Evolutionary conservation across 2,329 filamentous ascomycete species (phyloP).

Genomic region (Aspergillaceae sp.): DNA sequence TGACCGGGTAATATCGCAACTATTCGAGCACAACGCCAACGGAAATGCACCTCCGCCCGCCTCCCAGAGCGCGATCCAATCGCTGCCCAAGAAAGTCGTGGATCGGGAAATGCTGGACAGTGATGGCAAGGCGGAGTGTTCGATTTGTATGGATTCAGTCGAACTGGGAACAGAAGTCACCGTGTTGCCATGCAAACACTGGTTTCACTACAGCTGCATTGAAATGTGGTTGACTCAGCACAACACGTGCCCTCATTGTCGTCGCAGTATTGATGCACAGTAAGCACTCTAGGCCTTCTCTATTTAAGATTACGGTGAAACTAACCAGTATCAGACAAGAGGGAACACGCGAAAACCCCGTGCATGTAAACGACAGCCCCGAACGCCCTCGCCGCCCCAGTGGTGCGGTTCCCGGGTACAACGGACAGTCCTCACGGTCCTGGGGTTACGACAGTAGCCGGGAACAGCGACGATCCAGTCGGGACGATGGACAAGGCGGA

Average conservation of each 20-base stretch:
- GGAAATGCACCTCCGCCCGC: slow-evolving; percentile 78
- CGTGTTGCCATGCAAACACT: slow-evolving; percentile 78
- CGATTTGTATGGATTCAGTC: slow-evolving; percentile 88
- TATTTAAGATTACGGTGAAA: neutral
- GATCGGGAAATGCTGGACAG: slow-evolving; percentile 60
- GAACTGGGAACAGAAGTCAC: slow-evolving; percentile 64
- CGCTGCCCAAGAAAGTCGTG: slow-evolving; percentile 62
- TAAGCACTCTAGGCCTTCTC: slow-evolving; percentile 17
- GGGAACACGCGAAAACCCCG: slow-evolving; percentile 11
- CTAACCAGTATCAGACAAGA: slow-evolving; percentile 2
- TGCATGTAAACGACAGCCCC: slow-evolving; percentile 12
- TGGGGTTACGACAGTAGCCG: neutral
- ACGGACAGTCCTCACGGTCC: neutral
- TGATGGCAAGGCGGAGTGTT: slow-evolving; percentile 69
- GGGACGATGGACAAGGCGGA: slow-evolving; percentile 4
- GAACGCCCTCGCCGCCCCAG: slow-evolving; percentile 6
- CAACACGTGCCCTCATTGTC: slow-evolving; percentile 70
- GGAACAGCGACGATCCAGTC: slow-evolving; percentile 5
- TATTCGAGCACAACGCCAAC: slow-evolving; percentile 72
- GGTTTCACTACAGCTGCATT: slow-evolving; percentile 83
- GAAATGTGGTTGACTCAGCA: slow-evolving; percentile 79
- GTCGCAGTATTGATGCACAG: slow-evolving; percentile 29
- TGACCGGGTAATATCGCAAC: slow-evolving; percentile 74
- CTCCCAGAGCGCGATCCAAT: slow-evolving; percentile 61
- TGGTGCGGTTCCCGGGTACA: slow-evolving; percentile 1